Evolutionary conservation across 2,329 filamentous ascomycete species (phyloP), one percentile per base, ranked within the genome.

Genomic region (Nannizziopsis arthrosporioides): DNA sequence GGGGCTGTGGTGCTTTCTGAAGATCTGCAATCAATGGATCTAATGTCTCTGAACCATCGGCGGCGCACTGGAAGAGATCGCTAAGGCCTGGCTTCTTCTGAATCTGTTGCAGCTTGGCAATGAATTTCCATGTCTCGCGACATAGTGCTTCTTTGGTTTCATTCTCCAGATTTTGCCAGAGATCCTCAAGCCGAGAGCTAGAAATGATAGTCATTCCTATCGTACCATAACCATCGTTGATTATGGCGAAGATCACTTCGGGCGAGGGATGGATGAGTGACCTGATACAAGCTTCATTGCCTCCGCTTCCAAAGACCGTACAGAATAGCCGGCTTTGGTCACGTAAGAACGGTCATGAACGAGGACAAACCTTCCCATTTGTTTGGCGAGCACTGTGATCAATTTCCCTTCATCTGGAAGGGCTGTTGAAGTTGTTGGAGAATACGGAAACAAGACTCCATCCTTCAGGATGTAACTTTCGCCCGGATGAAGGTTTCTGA

Each of bases 21-120:
- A 59, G 37, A 54, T 60, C 58, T 35, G 56, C 48, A 11, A 60
- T 48, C n/a, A 59, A 19, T 15, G 52, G 47, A 31, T 57, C 54
- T 6, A 22, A 41, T 27, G 58, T 54, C 41, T 35, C 49, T 32
- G 57, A 57, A 48, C 57, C 55, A 48, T 59, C 54, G 8, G 56
- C 57, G 15, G 50, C 39, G 44, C 57, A 59, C 47, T 59, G 55
- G 19, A 57, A 56, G 37, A 56, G 31, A 27, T 22, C 38, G n/a
- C 54, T 43, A 2, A 56, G 36, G 34, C 51, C 47, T 38, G 45
- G 22, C 49, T 52, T 54, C 12, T 32, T 52, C 40, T 53, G 52
- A 37, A 59, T 54, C 7, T 44, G 35, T 47, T 42, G 51, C 7
- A 56, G 42, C 30, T 58, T 48, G n/a, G 53, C 53, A 15, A 61